These are phyloP conservation scores for Pistacia integerrima DNA, from an alignment of 345 rosid species.

Conservation along the genomic window DNA sequence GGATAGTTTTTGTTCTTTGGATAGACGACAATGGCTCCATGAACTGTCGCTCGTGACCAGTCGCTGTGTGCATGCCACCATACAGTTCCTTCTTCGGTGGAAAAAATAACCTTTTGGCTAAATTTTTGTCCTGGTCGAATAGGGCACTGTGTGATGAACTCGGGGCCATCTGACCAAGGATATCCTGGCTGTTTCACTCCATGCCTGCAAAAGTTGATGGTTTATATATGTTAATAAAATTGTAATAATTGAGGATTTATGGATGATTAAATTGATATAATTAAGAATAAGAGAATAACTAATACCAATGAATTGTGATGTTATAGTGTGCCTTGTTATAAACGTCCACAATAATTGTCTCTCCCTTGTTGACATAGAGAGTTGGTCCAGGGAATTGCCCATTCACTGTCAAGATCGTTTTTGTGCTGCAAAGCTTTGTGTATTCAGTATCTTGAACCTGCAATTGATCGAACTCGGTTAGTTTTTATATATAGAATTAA, in stretches of 20 bases:
- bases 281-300: neutral
- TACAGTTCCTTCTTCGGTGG: slow-evolving; percentile 22
- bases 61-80: slow-evolving; percentile 56
- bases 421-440: slow-evolving; percentile 23
- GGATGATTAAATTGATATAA: too few species aligned
- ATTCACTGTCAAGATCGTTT: slow-evolving; percentile 26
- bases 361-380: slow-evolving; percentile 26
- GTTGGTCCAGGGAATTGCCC: slow-evolving; percentile 34
- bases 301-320: slow-evolving; percentile 36
- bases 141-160: slow-evolving; percentile 39
- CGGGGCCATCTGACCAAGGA: slow-evolving; percentile 45
- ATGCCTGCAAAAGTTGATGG: slow-evolving; percentile 28
- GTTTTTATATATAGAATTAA: too few species aligned
- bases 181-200: slow-evolving; percentile 39
- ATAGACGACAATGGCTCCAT: slow-evolving; percentile 36
- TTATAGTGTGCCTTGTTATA: slow-evolving; percentile 23
- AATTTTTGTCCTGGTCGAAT: slow-evolving; percentile 16
- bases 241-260: too few species aligned
- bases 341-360: slow-evolving; percentile 31
- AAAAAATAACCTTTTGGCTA: slow-evolving; percentile 25
- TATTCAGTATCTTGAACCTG: slow-evolving; percentile 4
- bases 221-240: too few species aligned
- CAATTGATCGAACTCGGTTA: neutral
- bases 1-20: slow-evolving; percentile 31
- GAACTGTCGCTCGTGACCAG: slow-evolving; percentile 30